Conservation (phyloP, 2,329 filamentous ascomycete species). For the Alternaria postmessia region DNA sequence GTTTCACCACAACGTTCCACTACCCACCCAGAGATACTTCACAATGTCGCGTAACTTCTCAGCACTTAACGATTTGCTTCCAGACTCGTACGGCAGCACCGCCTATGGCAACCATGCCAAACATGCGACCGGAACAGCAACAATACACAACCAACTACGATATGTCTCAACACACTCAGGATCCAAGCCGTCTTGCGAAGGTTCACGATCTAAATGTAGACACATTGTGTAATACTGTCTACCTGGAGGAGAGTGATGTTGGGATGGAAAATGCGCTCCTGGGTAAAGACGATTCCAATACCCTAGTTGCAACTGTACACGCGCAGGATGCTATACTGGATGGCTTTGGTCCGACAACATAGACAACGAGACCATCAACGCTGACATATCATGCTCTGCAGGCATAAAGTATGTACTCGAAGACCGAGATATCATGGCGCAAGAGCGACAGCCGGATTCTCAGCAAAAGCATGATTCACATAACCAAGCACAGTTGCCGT, state of each 20-base stretch:
- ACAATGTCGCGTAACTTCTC: neutral
- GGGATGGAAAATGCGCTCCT: neutral
- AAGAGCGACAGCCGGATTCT: neutral
- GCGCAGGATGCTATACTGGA: neutral
- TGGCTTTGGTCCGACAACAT: neutral
- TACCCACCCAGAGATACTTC: neutral
- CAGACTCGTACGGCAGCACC: neutral
- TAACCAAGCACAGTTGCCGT: neutral
- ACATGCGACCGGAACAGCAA: neutral
- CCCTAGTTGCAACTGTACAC: neutral
- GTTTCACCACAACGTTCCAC: conserved; percentile 1
- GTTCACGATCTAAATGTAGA: neutral
- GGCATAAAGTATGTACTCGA: neutral
- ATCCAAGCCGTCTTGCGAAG: neutral
- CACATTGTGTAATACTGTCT: neutral
- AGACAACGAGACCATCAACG: neutral
- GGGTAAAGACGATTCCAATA: neutral
- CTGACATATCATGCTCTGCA: neutral
- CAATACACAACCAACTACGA: neutral
- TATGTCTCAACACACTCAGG: neutral
- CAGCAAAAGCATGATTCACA: neutral
- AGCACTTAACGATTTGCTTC: neutral
- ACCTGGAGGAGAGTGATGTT: neutral
- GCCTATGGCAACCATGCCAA: no score
- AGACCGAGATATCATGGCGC: neutral